These are phyloP conservation scores for Royoungia palumana DNA, from an alignment of 768 basidiomycete species.

Conservation along the genomic window DNA sequence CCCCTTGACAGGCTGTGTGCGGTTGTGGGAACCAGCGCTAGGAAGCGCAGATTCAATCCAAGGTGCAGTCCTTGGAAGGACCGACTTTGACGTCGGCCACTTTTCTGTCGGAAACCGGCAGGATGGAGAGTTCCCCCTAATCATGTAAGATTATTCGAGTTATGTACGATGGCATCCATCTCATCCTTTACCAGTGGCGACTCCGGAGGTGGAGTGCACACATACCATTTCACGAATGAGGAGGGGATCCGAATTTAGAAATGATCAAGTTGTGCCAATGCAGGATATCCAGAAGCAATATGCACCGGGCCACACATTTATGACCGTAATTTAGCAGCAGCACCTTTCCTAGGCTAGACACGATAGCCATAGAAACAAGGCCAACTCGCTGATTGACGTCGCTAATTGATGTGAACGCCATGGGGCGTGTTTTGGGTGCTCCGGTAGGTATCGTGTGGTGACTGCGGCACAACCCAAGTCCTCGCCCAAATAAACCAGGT, in stretches of 20 bases:
- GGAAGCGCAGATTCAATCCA: constrained; percentile 38
- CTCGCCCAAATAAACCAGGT: constrained; percentile 25
- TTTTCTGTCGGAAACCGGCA: constrained; percentile 58
- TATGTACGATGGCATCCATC: constrained; percentile 17
- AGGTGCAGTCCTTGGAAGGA: constrained; percentile 49
- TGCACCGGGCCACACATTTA: background rate
- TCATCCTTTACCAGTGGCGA: constrained; percentile 40
- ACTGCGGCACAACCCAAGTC: background rate
- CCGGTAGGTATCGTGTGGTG: background rate
- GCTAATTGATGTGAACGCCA: background rate
- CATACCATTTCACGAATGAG: constrained; percentile 36
- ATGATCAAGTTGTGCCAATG: background rate
- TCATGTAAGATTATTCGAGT: constrained; percentile 52
- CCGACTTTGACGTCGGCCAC: constrained; percentile 52
- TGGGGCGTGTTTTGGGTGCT: background rate
- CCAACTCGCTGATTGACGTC: background rate
- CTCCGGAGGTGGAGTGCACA: constrained; percentile 45
- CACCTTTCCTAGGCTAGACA: background rate
- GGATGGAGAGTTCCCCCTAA: constrained; percentile 49
- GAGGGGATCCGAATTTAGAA: constrained; percentile 20
- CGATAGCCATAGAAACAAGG: background rate
- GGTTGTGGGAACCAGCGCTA: constrained; percentile 60
- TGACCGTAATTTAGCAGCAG: constrained; percentile 8
- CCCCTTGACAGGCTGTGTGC: constrained; percentile 49
- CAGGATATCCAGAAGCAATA: too few species aligned